These are phyloP conservation scores for Blastobotrys terrestris DNA, from an alignment of 805 yeast genomes.

Conservation along the genomic window DNA sequence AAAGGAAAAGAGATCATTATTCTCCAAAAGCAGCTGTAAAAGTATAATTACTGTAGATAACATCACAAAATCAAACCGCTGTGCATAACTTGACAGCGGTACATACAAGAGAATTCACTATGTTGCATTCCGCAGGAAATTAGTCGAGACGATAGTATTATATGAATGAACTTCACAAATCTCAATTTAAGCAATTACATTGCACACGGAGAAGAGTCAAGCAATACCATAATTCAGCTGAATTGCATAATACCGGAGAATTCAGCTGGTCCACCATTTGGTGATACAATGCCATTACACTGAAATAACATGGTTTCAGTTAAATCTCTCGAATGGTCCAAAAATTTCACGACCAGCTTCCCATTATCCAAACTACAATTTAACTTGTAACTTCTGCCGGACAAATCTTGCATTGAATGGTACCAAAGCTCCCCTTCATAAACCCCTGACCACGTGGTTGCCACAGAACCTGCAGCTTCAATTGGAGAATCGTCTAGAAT, in stretches of 20 bases:
- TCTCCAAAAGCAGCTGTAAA: too few species aligned
- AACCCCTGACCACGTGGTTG: constrained; percentile 14
- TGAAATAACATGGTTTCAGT: constrained; percentile 14
- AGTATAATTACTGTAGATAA: too few species aligned
- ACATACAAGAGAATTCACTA: too few species aligned
- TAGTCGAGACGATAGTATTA: too few species aligned
- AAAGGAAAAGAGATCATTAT: background rate
- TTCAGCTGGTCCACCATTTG: constrained; percentile 7
- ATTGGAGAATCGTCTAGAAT: constrained; percentile 15
- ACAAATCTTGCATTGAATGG: constrained; percentile 18
- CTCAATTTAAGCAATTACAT: too few species aligned
- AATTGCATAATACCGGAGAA: constrained; percentile 21
- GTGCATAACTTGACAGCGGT: too few species aligned
- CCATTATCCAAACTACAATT: constrained; percentile 16
- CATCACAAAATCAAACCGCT: too few species aligned
- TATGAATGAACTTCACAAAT: too few species aligned
- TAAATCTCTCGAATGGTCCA: constrained; percentile 11
- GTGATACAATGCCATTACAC: constrained; percentile 7
- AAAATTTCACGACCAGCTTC: constrained; percentile 14
- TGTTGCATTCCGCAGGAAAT: too few species aligned
- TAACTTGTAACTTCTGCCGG: constrained; percentile 17
- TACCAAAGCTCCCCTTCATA: constrained; percentile 21
- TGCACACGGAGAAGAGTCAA: background rate
- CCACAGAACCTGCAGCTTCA: constrained; percentile 20
- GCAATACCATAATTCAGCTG: constrained; percentile 1